Base-by-base conservation (phyloP, 129 eudicot genomes). In the Heracleum sosnowskyi region DNA sequence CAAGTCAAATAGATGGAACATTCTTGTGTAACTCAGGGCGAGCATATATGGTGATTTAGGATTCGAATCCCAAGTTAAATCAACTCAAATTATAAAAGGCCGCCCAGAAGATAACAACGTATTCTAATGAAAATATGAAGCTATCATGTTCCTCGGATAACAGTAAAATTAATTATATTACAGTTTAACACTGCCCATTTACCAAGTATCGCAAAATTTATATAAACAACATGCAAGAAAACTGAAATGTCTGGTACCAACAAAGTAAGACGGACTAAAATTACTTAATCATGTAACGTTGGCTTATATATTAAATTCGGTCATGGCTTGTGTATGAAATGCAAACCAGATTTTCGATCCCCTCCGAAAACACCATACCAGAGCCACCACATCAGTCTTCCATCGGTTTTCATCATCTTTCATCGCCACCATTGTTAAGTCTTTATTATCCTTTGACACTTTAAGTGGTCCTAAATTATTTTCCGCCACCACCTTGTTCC, bases 21-120 rank as follows among this genome's bases (percentile, higher is more conserved):
- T 94, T 69, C 84, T 91, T 66, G 93, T 97, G 31, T 34, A 91
- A 71, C 85, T 97, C 42, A 44, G 47, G 15, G 47, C 11, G 47
- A 1, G 47, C 47, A n/a, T n/a, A 44, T 44, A 8, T 44, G 47
- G 47, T 44, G 47, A 44, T 44, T 44, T 15, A 10, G 15, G 11
- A 44, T 44, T 44, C 15, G 13, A 44, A 44, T n/a, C 47, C 39
- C 39, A 36, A 36, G 39, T n/a, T n/a, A n/a, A n/a, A n/a, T n/a
- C n/a, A n/a, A n/a, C n/a, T n/a, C n/a, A n/a, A n/a, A n/a, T n/a
- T n/a, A n/a, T n/a, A n/a, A n/a, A n/a, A n/a, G n/a, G n/a, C n/a
- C n/a, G n/a, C n/a, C n/a, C n/a, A n/a, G n/a, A n/a, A n/a, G n/a
- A n/a, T n/a, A n/a, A n/a, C n/a, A n/a, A n/a, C n/a, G n/a, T n/a